Evolutionary conservation across 768 basidiomycete genomes (phyloP).

Genomic region (Amanita fuliginea): DNA sequence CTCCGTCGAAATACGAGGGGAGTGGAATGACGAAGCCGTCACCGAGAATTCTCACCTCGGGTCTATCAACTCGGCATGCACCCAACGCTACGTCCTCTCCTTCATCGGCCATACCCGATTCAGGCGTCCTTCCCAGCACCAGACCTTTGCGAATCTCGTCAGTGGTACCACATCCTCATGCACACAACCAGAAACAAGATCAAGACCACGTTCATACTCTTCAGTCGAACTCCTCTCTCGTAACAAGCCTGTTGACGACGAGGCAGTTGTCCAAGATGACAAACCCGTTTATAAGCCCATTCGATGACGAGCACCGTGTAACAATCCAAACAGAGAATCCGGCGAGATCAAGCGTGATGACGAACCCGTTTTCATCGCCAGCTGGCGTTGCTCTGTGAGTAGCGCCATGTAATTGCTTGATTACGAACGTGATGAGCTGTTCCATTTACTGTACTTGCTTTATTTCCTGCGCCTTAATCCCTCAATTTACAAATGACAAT

Average conservation of each 20-base stretch:
- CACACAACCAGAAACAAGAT: neutral
- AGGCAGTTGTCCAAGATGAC: conserved; percentile 26
- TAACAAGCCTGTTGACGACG: conserved; percentile 34
- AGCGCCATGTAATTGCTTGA: too few relatives aligned
- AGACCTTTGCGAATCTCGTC: conserved; percentile 3
- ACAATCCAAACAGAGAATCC: conserved; percentile 12
- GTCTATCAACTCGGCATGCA: neutral
- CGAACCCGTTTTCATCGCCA: conserved; percentile 2
- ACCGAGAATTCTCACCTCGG: neutral
- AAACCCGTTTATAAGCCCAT: conserved; percentile 66
- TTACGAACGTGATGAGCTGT: neutral
- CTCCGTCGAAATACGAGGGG: conserved; percentile 29
- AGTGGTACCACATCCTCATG: conserved; percentile 9
- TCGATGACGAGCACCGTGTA: conserved; percentile 56
- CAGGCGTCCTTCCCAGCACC: neutral
- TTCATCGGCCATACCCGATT: conserved; percentile 1
- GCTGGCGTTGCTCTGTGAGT: conserved; percentile 5
- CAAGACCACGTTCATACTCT: conserved; percentile 10
- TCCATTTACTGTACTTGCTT: neutral
- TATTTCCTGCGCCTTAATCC: neutral
- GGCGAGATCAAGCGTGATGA: neutral
- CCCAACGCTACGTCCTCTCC: neutral
- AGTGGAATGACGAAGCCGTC: neutral
- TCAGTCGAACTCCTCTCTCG: conserved; percentile 9
- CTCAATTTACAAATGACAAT: neutral